A percentile compares a stretch with the other conserved stretches of the same genome.
These are phyloP conservation scores for Heliamphora ciliata DNA, from an alignment of 179 eudicot genomes.

Conservation along the genomic window DNA sequence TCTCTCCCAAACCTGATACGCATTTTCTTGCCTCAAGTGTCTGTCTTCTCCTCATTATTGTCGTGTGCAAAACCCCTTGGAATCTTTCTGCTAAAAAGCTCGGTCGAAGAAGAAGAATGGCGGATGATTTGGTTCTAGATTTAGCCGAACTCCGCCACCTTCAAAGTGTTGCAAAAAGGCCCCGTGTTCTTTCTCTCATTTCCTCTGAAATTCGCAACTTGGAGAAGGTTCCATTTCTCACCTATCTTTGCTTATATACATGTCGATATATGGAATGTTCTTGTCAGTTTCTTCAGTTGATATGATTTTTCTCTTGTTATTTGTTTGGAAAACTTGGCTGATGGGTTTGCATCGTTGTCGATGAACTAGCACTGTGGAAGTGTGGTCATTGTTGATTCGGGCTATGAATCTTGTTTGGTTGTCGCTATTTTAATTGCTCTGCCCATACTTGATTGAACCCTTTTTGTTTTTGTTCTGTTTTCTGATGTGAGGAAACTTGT, in stretches of 20 bases:
- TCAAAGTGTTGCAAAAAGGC: slow-evolving; percentile 65
- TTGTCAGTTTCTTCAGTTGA: background rate
- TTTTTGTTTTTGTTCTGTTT: background rate
- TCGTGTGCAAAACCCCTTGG: background rate
- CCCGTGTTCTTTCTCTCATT: slow-evolving; percentile 63
- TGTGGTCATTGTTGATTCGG: background rate
- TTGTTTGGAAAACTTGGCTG: background rate
- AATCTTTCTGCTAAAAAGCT: background rate
- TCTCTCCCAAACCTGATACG: too few relatives aligned
- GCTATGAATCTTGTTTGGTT: background rate
- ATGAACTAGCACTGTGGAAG: background rate
- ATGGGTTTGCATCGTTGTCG: slow-evolving; percentile 9
- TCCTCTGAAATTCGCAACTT: slow-evolving; percentile 57
- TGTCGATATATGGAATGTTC: background rate
- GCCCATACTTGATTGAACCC: background rate
- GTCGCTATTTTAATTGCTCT: background rate
- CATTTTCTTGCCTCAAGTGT: too few relatives aligned
- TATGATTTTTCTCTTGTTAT: background rate
- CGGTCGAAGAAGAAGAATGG: slow-evolving; percentile 35
- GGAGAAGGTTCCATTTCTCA: slow-evolving; percentile 45
- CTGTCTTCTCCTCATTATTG: too few relatives aligned
- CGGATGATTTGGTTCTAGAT: slow-evolving; percentile 50
- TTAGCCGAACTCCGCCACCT: slow-evolving; percentile 65
- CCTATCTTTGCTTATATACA: background rate
- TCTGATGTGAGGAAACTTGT: background rate